Conservation (phyloP, 306 rosid species). For the Benincasa hispida region DNA sequence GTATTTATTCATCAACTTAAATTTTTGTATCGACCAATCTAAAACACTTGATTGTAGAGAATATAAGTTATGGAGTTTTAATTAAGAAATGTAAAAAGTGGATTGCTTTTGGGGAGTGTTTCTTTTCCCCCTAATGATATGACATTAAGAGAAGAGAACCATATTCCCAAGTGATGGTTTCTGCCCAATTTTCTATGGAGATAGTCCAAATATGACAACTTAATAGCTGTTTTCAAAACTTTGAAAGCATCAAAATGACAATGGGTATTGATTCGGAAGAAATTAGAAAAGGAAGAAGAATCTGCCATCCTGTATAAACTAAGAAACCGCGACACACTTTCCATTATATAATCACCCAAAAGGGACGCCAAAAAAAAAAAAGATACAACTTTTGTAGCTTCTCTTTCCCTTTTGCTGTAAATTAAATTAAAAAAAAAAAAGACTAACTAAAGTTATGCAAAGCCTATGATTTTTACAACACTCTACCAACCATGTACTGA, state of each 20-base stretch:
- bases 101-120: background rate
- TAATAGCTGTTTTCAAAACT: background rate
- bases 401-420: too few species aligned
- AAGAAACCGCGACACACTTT: background rate
- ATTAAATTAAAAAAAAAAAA: too few species aligned
- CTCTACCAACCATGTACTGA: too few species aligned
- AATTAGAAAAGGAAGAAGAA: background rate
- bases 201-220: background rate
- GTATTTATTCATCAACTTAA: too few species aligned
- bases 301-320: background rate
- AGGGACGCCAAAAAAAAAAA: background rate
- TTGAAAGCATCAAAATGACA: background rate
- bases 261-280: background rate
- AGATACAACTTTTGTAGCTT: background rate
- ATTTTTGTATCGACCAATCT: too few species aligned
- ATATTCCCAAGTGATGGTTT: background rate
- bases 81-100: background rate
- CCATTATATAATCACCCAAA: background rate
- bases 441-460: too few species aligned
- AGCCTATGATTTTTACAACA: too few species aligned
- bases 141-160: background rate
- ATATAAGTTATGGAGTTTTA: background rate
- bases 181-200: background rate
- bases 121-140: background rate
- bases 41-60: too few species aligned